Base-by-base conservation (phyloP, 2,329 filamentous ascomycete species). In the Thielaviopsis ethacetica region DNA sequence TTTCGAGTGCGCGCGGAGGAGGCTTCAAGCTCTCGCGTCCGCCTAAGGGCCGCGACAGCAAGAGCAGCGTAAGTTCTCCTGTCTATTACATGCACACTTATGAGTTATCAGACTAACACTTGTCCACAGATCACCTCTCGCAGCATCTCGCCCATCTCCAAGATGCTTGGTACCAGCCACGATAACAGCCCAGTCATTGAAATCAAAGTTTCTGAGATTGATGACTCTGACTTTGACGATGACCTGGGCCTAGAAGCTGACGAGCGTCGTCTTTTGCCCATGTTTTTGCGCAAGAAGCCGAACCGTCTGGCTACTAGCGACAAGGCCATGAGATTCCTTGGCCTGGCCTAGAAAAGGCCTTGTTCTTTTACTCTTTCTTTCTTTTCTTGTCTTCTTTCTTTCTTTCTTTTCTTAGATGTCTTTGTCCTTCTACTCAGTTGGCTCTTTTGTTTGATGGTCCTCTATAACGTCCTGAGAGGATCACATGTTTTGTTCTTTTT, bases 261-360 rank as follows among this genome's bases (percentile, higher is more conserved):
- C 60, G 76, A 77, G 65, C 72, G 75, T 34, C 70, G 75, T 49
- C 72, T 80, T 34, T 78, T 80, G 75, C 77, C 77, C 3, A 69
- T 78, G 24, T 75, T 73, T 44, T 65, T 73, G 65, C 68, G 68
- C 59, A 72, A 69, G 61, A 61, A 64, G 2, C 64, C 64, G 12
- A 63, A 65, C 27, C 68, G 66, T 17, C 74, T 72, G 65, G 71
- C 70, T 1, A 75, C 73, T 59, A 76, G 71, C 55, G 71, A 72
- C 7, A 80, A 80, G 65, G 77, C 77, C 6, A 70, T 79, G 57
- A 79, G 77, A 65, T 79, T 78, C 65, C 69, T 80, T 1, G 77
- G 77, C 0, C 66, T 79, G 52, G 72, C 72, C 12, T 75, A 26
- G 24, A 64, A 64, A 26, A 50, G 30, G 53, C 26, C 41, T n/a